Base-by-base conservation (phyloP, 2,329 filamentous ascomycete species). In the Apiospora malaysiana region DNA sequence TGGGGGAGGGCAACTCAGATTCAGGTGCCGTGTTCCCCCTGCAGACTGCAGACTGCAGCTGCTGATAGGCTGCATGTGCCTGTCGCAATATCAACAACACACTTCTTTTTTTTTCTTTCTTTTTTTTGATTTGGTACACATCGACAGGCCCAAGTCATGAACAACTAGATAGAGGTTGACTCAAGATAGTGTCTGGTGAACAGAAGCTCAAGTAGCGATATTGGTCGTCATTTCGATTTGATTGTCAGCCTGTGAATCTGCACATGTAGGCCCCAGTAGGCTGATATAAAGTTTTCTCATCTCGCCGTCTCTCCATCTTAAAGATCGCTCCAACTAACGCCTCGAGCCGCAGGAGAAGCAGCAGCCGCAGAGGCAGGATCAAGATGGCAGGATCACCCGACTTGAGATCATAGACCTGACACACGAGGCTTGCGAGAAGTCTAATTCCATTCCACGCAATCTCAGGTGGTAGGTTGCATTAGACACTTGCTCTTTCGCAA, bases 21-120 rank as follows among this genome's bases (percentile, higher is more conserved):
- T 63, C 32, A 63, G 18, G 56, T n/a, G 32, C 32, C 40, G n/a
- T 63, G 32, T 40, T 12, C 49, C 49, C 21, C 49, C n/a, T n/a
- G n/a, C n/a, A n/a, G n/a, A 42, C 42, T 45, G 42, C 42, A 45
- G 42, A 45, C 56, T 63, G 51, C 27, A 59, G 56, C 56, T 37
- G n/a, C 25, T 32, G 23, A 56, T 56, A 56, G 51, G 51, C 25
- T 63, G 42, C 16, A 16, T 45, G 42, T 45, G 40, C 12, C 8
- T 42, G 27, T 21, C 51, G 51, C 27, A 37, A 56, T 25, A 27
- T 27, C 49, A 51, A 18, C 51, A 32, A n/a, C 51, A n/a, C 10
- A 10, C 49, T 16, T 32, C 49, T 51, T 23, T 12, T 27, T 18
- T 4, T 25, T 12, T 27, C n/a, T n/a, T n/a, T n/a, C n/a, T n/a